phyloP scores from a whole-genome alignment of 768 basidiomycete genomes.

The Sporobolomyces phaffii region DNA sequence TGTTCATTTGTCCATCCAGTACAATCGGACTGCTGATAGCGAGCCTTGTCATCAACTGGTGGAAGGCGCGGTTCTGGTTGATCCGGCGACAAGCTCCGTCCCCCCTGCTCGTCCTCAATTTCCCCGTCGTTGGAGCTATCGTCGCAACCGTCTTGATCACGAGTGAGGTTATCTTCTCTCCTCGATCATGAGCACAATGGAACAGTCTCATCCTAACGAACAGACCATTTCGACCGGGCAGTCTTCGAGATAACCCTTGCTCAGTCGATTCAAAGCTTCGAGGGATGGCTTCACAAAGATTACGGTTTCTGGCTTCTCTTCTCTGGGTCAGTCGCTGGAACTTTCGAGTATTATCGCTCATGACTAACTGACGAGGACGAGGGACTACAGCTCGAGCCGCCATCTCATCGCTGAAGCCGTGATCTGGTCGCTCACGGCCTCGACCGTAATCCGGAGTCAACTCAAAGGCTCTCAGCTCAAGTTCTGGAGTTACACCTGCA shows the following conservation, averaged over 20 bases:
- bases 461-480: background rate
- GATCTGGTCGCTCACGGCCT: background rate
- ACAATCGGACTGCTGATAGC: background rate
- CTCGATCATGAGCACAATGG: background rate
- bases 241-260: background rate
- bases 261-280: background rate
- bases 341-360: background rate
- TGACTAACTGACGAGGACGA: background rate
- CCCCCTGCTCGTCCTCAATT: slow-evolving; percentile 1
- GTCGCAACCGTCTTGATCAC: background rate
- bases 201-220: background rate
- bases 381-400: background rate
- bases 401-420: background rate
- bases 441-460: background rate
- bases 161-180: background rate
- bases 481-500: background rate
- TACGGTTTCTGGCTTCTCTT: slow-evolving; percentile 14
- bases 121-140: background rate
- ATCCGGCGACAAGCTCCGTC: background rate
- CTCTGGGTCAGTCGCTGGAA: background rate
- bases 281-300: background rate
- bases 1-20: background rate
- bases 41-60: background rate
- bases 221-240: background rate
- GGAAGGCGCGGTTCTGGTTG: slow-evolving; percentile 4